These are phyloP conservation scores for Aspergillus biplanus DNA, from an alignment of 495 filamentous ascomycete species.

Conservation along the genomic window DNA sequence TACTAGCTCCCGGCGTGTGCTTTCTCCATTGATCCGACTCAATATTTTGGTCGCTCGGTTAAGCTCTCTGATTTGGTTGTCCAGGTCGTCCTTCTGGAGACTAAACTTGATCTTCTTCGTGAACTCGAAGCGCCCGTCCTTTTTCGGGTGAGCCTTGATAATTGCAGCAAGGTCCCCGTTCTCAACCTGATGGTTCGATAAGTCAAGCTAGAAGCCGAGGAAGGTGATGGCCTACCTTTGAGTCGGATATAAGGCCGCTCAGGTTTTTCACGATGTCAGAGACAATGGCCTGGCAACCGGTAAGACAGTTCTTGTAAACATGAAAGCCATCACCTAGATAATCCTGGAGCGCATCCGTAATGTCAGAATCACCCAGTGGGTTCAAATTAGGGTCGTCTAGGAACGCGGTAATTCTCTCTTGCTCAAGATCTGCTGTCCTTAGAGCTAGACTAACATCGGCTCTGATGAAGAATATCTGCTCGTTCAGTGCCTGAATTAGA, in stretches of 20 bases:
- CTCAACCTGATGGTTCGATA: no score
- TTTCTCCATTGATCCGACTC: constrained; percentile 9
- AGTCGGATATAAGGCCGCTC: neutral
- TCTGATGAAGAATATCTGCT: constrained; percentile 16
- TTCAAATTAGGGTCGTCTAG: neutral
- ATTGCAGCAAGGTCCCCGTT: constrained; percentile 3
- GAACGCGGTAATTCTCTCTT: constrained; percentile 1
- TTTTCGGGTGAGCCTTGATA: constrained; percentile 4
- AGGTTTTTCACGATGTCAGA: neutral
- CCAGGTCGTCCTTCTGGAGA: constrained; percentile 18
- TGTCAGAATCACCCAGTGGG: neutral
- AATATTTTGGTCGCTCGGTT: constrained; percentile 10
- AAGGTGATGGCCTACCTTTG: constrained; percentile 3
- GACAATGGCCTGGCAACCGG: neutral
- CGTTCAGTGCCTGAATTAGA: constrained; percentile 11
- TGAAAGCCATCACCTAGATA: constrained; percentile 10
- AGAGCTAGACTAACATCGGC: constrained; percentile 11
- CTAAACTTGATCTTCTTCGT: constrained; percentile 17
- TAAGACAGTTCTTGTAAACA: neutral
- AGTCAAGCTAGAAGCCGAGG: no score
- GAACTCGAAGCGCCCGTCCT: constrained; percentile 27
- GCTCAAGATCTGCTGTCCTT: neutral
- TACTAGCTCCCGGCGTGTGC: neutral
- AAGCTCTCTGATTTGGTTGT: constrained; percentile 14
- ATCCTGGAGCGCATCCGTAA: constrained; percentile 9